Evolutionary conservation across 2,329 filamentous ascomycete species (phyloP).

Genomic region (Verticillium isaacii): DNA sequence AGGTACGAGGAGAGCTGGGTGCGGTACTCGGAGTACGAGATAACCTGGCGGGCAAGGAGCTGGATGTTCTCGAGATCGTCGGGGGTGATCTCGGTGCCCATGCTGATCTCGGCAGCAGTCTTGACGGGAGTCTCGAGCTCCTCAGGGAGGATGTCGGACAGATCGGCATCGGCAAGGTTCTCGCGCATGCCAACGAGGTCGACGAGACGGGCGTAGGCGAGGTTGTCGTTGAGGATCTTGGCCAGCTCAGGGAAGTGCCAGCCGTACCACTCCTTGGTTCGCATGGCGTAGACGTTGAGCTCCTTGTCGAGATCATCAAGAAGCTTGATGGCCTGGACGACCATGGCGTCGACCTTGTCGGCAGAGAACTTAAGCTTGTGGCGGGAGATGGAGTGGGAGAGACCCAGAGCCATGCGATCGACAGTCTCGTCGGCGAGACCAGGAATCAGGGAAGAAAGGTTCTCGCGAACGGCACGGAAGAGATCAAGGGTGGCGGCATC

Average conservation of each 20-base stretch:
- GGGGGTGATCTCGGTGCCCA: slow-evolving; percentile 94
- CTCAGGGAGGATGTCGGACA: slow-evolving; percentile 88
- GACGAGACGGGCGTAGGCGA: slow-evolving; percentile 87
- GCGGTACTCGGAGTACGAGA: slow-evolving; percentile 87
- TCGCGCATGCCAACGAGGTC: slow-evolving; percentile 84
- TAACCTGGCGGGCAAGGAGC: slow-evolving; percentile 86
- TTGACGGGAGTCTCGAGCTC: slow-evolving; percentile 92
- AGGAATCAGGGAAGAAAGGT: slow-evolving; percentile 85
- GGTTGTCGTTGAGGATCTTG: slow-evolving; percentile 94
- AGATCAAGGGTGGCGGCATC: slow-evolving; percentile 81
- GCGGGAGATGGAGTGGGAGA: slow-evolving; percentile 92
- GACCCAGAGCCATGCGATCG: slow-evolving; percentile 90
- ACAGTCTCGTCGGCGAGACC: slow-evolving; percentile 81
- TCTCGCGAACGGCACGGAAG: slow-evolving; percentile 89
- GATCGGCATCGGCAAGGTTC: slow-evolving; percentile 69
- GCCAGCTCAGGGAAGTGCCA: slow-evolving; percentile 99
- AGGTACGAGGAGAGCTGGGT: slow-evolving; percentile 84
- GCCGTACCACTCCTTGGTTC: slow-evolving; percentile 99
- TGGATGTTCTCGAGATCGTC: slow-evolving; percentile 93
- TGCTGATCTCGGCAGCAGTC: slow-evolving; percentile 90
- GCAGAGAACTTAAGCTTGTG: slow-evolving; percentile 99
- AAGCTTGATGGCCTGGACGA: slow-evolving; percentile 89
- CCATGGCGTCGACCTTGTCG: slow-evolving; percentile 99
- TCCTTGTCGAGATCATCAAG: slow-evolving; percentile 98
- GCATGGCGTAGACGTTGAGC: slow-evolving; percentile 97